Evolutionary conservation across 2,329 filamentous ascomycete species (phyloP), one percentile per base, ranked within the genome.

Genomic region (Trematosphaeria pertusa): DNA sequence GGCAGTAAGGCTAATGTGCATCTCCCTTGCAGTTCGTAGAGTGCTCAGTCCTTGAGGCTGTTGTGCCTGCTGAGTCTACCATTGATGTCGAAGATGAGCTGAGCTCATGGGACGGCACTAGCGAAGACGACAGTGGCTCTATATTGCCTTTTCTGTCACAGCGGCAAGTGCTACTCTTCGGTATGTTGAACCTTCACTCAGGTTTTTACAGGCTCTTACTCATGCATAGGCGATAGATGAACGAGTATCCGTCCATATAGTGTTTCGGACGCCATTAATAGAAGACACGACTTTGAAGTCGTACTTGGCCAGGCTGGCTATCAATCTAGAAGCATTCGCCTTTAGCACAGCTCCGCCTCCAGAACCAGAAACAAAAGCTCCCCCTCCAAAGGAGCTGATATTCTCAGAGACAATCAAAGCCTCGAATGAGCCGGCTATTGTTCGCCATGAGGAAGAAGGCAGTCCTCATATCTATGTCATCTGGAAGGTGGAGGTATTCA

Each of bases 91-190:
- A 71, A 43, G 46, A 66, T 10, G 62, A 76, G 18, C 61, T 81
- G 46, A 67, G 64, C 38, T 72, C 72, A 21, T 76, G 77, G 57
- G 65, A 79, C 35, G 77, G 79, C 51, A 63, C 64, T 8, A 66
- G 70, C 40, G 70, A 74, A 72, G 54, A 76, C 73, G 43, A 73
- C 59, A 52, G 68, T 75, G 54, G 74, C 73, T 57, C 73, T 76
- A 51, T 77, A 22, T 41, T 87, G 32, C 78, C 83, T 40, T 80
- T 80, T 14, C 78, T 90, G 61, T 73, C 81, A 33, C 81, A 84
- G 59, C 80, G 88, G 55, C 79, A 87, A 30, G 79, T 80, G 43
- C 75, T 92, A 30, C 87, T 89, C 65, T 90, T 91, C 64, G 88
- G 88, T 91, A 77, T 58, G 81, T 70, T 36, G 43, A 39, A 5